A percentile compares a stretch with the other conserved stretches of the same genome.
phyloP scores from a whole-genome alignment of 768 basidiomycete species.

The Gloeophyllum trabeum region DNA sequence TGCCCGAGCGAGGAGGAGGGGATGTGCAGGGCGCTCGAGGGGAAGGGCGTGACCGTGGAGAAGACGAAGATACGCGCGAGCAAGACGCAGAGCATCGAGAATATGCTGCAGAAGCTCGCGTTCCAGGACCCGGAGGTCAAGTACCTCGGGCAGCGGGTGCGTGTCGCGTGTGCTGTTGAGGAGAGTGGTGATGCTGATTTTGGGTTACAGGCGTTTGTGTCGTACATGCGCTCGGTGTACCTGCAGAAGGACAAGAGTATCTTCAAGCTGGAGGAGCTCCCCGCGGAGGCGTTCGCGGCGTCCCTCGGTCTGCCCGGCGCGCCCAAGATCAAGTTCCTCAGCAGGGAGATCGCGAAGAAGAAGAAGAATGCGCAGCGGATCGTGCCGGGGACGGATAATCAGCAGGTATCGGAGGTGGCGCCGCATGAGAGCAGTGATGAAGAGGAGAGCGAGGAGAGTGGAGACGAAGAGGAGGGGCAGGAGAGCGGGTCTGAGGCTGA shows the following conservation, averaged over 20 bases:
- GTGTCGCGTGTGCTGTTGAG: slow-evolving; percentile 14
- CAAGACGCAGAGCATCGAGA: slow-evolving; percentile 77
- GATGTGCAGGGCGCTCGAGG: slow-evolving; percentile 60
- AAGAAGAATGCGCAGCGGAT: slow-evolving; percentile 64
- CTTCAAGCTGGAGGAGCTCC: slow-evolving; percentile 79
- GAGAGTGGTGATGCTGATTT: not conserved
- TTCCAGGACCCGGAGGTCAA: slow-evolving; percentile 97
- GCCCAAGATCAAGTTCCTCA: slow-evolving; percentile 89
- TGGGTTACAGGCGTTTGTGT: slow-evolving; percentile 73
- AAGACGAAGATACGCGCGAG: slow-evolving; percentile 84
- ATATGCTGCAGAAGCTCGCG: slow-evolving; percentile 83
- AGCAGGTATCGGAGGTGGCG: slow-evolving; percentile 2
- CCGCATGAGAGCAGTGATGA: slow-evolving; percentile 16
- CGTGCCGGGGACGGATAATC: slow-evolving; percentile 21
- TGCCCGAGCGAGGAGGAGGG: slow-evolving; percentile 91
- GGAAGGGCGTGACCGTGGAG: slow-evolving; percentile 60
- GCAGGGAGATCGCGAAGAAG: slow-evolving; percentile 52
- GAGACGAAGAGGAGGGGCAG: not conserved
- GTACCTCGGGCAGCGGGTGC: slow-evolving; percentile 85
- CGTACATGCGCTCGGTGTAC: slow-evolving; percentile 87
- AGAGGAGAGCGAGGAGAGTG: slow-evolving; percentile 1
- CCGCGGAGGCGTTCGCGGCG: slow-evolving; percentile 75
- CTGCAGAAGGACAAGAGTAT: slow-evolving; percentile 90
- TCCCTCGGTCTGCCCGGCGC: slow-evolving; percentile 89
- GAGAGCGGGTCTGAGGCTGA: not conserved